A percentile compares a stretch with the other conserved stretches of the same genome.
Conservation (phyloP, 192 early-diverging fungal species). For the Linnemannia schmuckeri region DNA sequence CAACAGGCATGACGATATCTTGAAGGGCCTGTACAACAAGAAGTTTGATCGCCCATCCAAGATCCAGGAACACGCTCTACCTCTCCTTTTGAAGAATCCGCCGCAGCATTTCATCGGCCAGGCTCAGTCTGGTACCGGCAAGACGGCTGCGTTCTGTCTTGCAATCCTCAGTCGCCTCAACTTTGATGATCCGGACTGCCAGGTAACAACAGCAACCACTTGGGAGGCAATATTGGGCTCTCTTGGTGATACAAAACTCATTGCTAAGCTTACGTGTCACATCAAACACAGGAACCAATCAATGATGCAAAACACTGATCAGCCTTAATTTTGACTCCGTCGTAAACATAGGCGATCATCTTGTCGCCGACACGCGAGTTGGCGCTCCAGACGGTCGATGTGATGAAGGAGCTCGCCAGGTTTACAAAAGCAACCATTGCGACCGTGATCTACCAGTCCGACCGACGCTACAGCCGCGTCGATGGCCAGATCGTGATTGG, state of each 20-base stretch:
- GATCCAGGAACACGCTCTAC: constrained; percentile 94
- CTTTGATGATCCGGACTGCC: constrained; percentile 65
- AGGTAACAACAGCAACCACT: constrained; percentile 53
- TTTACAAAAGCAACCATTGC: constrained; percentile 76
- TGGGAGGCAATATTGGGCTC: not conserved
- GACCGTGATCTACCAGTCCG: constrained; percentile 79
- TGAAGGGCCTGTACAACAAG: constrained; percentile 92
- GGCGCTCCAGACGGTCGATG: constrained; percentile 92
- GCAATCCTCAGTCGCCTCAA: constrained; percentile 35
- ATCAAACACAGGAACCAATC: not conserved
- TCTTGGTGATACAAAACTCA: too few relatives aligned
- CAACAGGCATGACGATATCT: constrained; percentile 67
- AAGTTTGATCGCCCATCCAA: constrained; percentile 91
- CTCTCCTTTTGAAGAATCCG: constrained; percentile 85
- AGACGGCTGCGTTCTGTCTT: constrained; percentile 62
- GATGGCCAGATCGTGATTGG: constrained; percentile 88
- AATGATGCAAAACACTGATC: not conserved
- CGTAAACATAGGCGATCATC: constrained; percentile 74
- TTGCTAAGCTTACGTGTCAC: not conserved
- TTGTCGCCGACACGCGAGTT: constrained; percentile 93
- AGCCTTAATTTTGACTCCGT: not conserved
- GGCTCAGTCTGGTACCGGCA: constrained; percentile 58
- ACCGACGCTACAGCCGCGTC: constrained; percentile 39
- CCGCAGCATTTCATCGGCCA: constrained; percentile 70
- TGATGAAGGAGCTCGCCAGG: constrained; percentile 87